Percentiles rank a stretch among this genome's conserved stretches.
Conservation (phyloP, 2,329 filamentous ascomycete genomes). For the Diaporthe destruens region DNA sequence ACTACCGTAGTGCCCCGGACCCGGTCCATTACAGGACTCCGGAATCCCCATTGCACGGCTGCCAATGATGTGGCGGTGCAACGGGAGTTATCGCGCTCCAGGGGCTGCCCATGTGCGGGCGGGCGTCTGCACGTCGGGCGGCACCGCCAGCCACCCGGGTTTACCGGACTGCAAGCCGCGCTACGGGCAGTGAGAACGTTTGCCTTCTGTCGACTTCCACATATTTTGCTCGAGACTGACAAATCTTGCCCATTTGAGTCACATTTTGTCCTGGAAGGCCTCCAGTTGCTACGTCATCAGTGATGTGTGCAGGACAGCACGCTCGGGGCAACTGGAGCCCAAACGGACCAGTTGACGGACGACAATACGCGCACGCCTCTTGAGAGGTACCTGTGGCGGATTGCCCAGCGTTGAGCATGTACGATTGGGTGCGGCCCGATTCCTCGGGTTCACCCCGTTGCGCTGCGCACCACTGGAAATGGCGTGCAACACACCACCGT, state of each 20-base stretch:
- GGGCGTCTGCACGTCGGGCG: conserved; percentile 31
- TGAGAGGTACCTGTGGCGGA: conserved; percentile 8
- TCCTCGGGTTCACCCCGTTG: conserved; percentile 22
- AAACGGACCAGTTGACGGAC: too few species aligned
- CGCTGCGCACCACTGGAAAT: conserved; percentile 20
- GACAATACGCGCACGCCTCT: conserved; percentile 25
- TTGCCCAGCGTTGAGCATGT: not conserved
- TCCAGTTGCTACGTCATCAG: conserved; percentile 27
- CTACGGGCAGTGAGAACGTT: conserved; percentile 6
- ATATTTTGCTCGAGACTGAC: conserved; percentile 8
- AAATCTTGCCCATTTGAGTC: conserved; percentile 26
- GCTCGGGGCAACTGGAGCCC: not conserved
- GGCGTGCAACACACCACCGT: conserved; percentile 21
- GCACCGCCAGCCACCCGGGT: conserved; percentile 28
- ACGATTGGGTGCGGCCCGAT: conserved; percentile 7
- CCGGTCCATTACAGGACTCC: not conserved
- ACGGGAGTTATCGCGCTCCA: conserved; percentile 6
- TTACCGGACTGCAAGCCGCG: not conserved
- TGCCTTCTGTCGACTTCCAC: conserved; percentile 25
- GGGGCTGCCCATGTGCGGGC: conserved; percentile 16
- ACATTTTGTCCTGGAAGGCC: conserved; percentile 12
- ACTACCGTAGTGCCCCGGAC: not conserved
- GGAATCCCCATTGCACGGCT: conserved; percentile 9
- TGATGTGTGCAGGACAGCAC: conserved; percentile 6
- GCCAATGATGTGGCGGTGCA: conserved; percentile 36